Percentiles rank a stretch among this genome's conserved stretches.
These are phyloP conservation scores for Suhomyces choctaworum DNA, from an alignment of 1,139 yeast genomes.

Conservation along the genomic window DNA sequence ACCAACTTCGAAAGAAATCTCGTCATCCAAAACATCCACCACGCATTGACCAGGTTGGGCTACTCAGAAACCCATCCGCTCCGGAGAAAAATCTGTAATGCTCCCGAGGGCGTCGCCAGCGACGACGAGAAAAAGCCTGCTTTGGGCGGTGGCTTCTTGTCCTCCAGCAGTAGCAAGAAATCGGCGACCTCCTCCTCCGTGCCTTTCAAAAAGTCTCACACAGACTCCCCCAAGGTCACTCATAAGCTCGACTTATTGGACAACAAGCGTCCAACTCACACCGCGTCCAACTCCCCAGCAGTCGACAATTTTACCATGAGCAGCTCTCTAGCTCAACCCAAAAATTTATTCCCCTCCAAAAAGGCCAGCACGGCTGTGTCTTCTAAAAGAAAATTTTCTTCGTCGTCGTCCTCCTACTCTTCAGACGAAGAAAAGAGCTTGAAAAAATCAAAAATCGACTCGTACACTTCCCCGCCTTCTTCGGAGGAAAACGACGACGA, in stretches of 20 bases:
- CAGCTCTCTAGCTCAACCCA: slow-evolving; percentile 1
- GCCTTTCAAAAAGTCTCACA: slow-evolving; percentile 22
- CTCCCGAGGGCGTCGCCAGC: slow-evolving; percentile 11
- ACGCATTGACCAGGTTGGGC: slow-evolving; percentile 46
- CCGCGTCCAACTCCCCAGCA: slow-evolving; percentile 13
- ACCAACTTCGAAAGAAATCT: slow-evolving; percentile 34
- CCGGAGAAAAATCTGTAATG: slow-evolving; percentile 36
- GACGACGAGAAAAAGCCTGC: slow-evolving; percentile 15
- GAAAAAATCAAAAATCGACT: slow-evolving; percentile 17
- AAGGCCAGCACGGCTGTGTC: slow-evolving; percentile 3
- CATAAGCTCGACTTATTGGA: slow-evolving; percentile 4
- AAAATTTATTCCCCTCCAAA: slow-evolving; percentile 8
- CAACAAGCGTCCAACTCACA: slow-evolving; percentile 6
- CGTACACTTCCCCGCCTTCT: slow-evolving; percentile 22
- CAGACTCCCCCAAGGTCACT: slow-evolving; percentile 22
- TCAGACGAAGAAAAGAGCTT: slow-evolving; percentile 21
- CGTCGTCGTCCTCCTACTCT: slow-evolving; percentile 22
- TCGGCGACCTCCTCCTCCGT: slow-evolving; percentile 2
- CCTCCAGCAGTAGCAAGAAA: slow-evolving; percentile 13
- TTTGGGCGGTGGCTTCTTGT: slow-evolving; percentile 26
- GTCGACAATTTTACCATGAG: slow-evolving; percentile 4
- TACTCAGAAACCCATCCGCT: slow-evolving; percentile 48
- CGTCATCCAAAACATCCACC: slow-evolving; percentile 36
- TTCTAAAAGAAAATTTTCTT: slow-evolving; percentile 18
- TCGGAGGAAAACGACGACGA: slow-evolving; percentile 18